Evolutionary conservation across 106 monocot genomes (phyloP).

Genomic region (Allium cepa): DNA sequence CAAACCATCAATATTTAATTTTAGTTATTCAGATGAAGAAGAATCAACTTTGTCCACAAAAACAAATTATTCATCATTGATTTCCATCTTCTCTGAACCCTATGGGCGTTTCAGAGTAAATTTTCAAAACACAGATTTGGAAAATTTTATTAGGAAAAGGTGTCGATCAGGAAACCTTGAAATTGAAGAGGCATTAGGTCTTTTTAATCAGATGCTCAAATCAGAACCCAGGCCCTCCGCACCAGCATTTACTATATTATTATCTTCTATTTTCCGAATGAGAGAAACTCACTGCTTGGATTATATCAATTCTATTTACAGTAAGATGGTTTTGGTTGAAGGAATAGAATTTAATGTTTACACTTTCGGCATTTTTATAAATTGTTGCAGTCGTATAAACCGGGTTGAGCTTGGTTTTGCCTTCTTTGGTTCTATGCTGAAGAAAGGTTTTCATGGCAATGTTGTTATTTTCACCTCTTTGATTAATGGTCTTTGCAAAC

Average conservation of each 20-base stretch:
- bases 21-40: too few species aligned
- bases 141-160: background rate
- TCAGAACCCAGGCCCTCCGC: constrained; percentile 6
- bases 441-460: constrained; percentile 16
- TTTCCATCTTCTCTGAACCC: too few species aligned
- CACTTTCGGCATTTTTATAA: constrained; percentile 14
- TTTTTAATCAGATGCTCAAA: constrained; percentile 6
- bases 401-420: constrained; percentile 11
- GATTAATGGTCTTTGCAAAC: constrained; percentile 28
- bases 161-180: background rate
- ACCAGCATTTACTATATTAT: constrained; percentile 1
- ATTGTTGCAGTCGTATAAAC: constrained; percentile 9
- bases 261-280: background rate
- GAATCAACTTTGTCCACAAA: too few species aligned
- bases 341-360: constrained; percentile 1
- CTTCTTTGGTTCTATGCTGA: constrained; percentile 12
- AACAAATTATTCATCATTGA: too few species aligned
- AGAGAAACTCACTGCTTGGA: background rate
- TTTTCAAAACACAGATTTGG: background rate
- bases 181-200: background rate
- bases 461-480: constrained; percentile 23
- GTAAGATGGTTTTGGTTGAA: background rate
- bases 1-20: too few species aligned
- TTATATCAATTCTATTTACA: constrained; percentile 2
- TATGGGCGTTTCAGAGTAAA: too few species aligned